Evolutionary conservation across 2,329 filamentous ascomycete genomes (phyloP).

Genomic region (Epicoccum sorghinum): DNA sequence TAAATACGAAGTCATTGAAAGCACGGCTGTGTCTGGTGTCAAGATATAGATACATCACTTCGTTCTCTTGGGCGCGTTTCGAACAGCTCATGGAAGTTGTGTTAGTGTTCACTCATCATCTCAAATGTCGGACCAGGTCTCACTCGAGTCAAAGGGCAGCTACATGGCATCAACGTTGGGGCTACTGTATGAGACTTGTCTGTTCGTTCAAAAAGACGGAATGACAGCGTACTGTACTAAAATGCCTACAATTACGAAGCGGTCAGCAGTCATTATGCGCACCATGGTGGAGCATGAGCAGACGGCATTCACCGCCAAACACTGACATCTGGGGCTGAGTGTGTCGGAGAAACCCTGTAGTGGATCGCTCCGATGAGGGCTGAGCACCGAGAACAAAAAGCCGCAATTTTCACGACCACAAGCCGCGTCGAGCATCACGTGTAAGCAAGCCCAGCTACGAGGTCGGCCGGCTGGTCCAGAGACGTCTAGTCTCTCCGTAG

Average conservation of each 20-base stretch:
- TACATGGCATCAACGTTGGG: no score
- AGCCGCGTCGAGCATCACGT: slow-evolving; percentile 26
- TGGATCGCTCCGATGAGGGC: slow-evolving; percentile 28
- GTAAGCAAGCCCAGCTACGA: slow-evolving; percentile 24
- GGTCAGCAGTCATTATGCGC: slow-evolving; percentile 4
- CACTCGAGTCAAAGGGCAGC: no score
- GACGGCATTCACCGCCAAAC: slow-evolving; percentile 11
- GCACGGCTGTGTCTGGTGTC: no score
- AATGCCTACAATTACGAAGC: not conserved
- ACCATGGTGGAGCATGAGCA: not conserved
- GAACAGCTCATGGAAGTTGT: no score
- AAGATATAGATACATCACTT: no score
- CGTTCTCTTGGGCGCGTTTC: no score
- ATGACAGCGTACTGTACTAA: no score
- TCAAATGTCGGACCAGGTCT: no score
- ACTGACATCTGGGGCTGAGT: slow-evolving; percentile 14
- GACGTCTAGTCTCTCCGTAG: slow-evolving; percentile 25
- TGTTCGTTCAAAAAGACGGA: no score
- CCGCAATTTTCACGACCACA: slow-evolving; percentile 21
- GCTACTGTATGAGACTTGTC: no score
- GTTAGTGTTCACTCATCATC: no score
- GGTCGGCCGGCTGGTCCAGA: slow-evolving; percentile 31
- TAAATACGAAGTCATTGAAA: no score
- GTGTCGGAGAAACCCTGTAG: slow-evolving; percentile 20
- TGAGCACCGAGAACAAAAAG: slow-evolving; percentile 20